Evolutionary conservation across 257 asterid genomes (phyloP).

Genomic region (Solanum dulcamara): DNA sequence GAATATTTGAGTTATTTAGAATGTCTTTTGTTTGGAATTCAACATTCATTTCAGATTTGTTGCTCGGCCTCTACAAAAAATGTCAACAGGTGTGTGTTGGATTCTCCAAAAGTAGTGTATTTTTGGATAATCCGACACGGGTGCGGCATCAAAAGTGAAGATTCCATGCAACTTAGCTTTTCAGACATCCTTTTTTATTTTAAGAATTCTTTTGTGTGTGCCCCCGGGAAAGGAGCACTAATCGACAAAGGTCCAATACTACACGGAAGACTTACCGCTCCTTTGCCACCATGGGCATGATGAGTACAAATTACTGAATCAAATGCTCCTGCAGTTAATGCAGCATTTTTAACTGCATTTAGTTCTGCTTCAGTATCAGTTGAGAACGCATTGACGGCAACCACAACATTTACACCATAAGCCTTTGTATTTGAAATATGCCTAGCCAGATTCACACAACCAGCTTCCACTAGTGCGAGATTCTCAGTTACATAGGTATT

Average conservation of each 20-base stretch:
- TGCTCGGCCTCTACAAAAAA: background rate
- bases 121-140: background rate
- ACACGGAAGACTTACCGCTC: conserved; percentile 63
- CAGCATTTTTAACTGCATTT: conserved; percentile 61
- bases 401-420: conserved; percentile 92
- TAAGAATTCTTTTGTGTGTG: background rate
- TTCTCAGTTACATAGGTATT: conserved; percentile 86
- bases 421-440: conserved; percentile 73
- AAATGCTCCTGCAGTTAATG: conserved; percentile 88
- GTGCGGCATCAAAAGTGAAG: background rate
- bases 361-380: conserved; percentile 87
- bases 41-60: background rate
- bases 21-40: background rate
- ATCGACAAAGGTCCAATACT: background rate
- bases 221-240: background rate
- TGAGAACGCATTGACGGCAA: conserved; percentile 82
- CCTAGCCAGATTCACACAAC: conserved; percentile 73
- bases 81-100: background rate
- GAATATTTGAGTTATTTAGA: background rate
- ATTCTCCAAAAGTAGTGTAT: background rate
- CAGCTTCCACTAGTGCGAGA: conserved; percentile 83
- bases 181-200: background rate
- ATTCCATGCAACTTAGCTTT: background rate
- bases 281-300: conserved; percentile 98
- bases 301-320: conserved; percentile 91